A percentile compares a stretch with the other conserved stretches of the same genome.
phyloP scores from a whole-genome alignment of 1,139 yeast genomes.

The Martiniozyma asiatica region DNA sequence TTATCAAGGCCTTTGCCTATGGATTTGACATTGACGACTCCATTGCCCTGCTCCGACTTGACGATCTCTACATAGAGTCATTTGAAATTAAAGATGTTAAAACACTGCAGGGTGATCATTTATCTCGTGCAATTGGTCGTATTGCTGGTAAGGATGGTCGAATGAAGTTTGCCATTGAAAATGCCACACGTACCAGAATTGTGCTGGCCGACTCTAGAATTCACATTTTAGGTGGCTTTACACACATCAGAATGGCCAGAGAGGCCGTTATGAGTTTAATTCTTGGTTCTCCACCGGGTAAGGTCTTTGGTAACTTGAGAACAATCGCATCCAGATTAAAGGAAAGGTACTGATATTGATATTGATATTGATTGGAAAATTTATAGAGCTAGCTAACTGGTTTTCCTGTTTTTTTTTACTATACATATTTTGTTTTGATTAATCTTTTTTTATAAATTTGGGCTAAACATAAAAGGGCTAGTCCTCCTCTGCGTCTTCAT shows the following conservation, averaged over 20 bases:
- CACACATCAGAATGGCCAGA: constrained; percentile 94
- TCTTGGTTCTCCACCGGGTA: constrained; percentile 97
- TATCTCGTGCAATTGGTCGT: constrained; percentile 97
- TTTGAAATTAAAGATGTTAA: constrained; percentile 95
- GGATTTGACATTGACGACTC: constrained; percentile 98
- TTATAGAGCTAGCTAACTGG: too few relatives aligned
- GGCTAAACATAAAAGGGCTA: background rate
- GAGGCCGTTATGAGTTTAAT: constrained; percentile 90
- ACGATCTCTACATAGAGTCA: constrained; percentile 91
- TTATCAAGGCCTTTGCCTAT: constrained; percentile 82
- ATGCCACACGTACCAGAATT: constrained; percentile 95
- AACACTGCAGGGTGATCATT: constrained; percentile 89
- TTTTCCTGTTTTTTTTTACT: constrained; percentile 1
- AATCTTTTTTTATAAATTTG: background rate
- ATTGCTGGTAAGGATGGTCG: constrained; percentile 99
- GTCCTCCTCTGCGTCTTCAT: constrained; percentile 48
- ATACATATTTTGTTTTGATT: background rate
- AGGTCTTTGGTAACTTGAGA: constrained; percentile 93
- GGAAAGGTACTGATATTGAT: constrained; percentile 84
- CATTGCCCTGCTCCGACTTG: constrained; percentile 83
- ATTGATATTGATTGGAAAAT: background rate
- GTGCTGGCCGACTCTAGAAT: constrained; percentile 94
- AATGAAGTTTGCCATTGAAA: constrained; percentile 95
- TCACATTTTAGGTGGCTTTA: constrained; percentile 93
- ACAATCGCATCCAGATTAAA: constrained; percentile 95